Conservation (phyloP, 495 filamentous ascomycete species). For the Recurvomyces mirabilis region DNA sequence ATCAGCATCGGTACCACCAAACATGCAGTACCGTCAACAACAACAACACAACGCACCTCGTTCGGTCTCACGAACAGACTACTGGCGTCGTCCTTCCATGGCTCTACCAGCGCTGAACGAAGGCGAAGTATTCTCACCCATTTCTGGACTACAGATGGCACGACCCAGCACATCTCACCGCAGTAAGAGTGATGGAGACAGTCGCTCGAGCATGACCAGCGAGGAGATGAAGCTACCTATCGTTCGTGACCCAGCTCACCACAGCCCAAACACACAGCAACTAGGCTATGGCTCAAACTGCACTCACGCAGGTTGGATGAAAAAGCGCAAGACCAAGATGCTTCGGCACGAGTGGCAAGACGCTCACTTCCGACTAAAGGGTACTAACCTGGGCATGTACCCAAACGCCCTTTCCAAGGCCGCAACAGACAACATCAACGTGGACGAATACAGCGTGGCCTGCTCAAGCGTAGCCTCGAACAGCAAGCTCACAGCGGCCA, state of each 20-base stretch:
- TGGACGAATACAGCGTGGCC: conserved; percentile 90
- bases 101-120: conserved; percentile 47
- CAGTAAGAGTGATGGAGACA: too few species aligned
- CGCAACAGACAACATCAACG: conserved; percentile 76
- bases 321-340: conserved; percentile 83
- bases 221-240: neutral
- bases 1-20: conserved; percentile 84
- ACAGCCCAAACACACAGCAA: conserved; percentile 3
- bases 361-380: conserved; percentile 72
- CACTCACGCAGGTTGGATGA: conserved; percentile 75
- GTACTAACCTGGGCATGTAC: conserved; percentile 76
- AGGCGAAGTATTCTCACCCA: conserved; percentile 33
- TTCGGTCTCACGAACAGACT: conserved; percentile 39
- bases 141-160: neutral
- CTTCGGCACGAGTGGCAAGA: conserved; percentile 92
- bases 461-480: conserved; percentile 63
- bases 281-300: conserved; percentile 31
- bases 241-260: conserved; percentile 9
- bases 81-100: conserved; percentile 45
- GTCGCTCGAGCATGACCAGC: too few species aligned
- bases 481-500: conserved; percentile 73
- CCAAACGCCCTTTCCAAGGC: conserved; percentile 46
- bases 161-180: neutral
- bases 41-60: conserved; percentile 8
- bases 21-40: conserved; percentile 61